A percentile compares a stretch with the other conserved stretches of the same genome.
Conservation (phyloP, 495 filamentous ascomycete species). For the Aspergillus bridgeri region DNA sequence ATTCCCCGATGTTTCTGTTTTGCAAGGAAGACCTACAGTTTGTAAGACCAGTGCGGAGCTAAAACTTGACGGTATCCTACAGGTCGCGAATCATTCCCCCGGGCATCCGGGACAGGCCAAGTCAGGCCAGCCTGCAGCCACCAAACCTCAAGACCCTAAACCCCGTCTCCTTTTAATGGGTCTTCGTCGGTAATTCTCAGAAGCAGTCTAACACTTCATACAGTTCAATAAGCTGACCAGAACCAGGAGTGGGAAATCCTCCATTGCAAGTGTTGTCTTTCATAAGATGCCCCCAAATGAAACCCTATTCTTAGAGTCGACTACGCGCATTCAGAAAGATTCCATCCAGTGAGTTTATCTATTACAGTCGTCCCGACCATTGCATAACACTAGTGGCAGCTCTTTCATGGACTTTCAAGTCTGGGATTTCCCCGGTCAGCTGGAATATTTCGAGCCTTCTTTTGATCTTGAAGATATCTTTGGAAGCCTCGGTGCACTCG, state of each 20-base stretch:
- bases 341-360: slow-evolving; percentile 69
- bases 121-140: slow-evolving; percentile 25
- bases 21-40: slow-evolving; percentile 16
- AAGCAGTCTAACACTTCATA: neutral
- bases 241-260: slow-evolving; percentile 89
- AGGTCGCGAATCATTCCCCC: slow-evolving; percentile 31
- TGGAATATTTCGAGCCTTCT: slow-evolving; percentile 78
- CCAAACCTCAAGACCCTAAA: slow-evolving; percentile 53
- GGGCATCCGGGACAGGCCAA: slow-evolving; percentile 27
- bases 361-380: neutral
- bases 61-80: slow-evolving; percentile 35
- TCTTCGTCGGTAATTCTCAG: slow-evolving; percentile 69
- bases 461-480: slow-evolving; percentile 93
- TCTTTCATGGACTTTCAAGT: slow-evolving; percentile 99
- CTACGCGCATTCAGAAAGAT: slow-evolving; percentile 86
- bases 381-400: slow-evolving; percentile 37
- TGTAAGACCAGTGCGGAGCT: slow-evolving; percentile 33
- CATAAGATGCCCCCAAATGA: slow-evolving; percentile 95
- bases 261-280: slow-evolving; percentile 95
- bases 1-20: slow-evolving; percentile 14
- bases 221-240: slow-evolving; percentile 5
- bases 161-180: slow-evolving; percentile 93
- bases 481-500: slow-evolving; percentile 84
- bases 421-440: slow-evolving; percentile 93
- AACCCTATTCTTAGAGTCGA: slow-evolving; percentile 92